A percentile compares a stretch with the other conserved stretches of the same genome.
phyloP scores from a whole-genome alignment of 2,329 filamentous ascomycete species.

The Hypoxylon sp. region DNA sequence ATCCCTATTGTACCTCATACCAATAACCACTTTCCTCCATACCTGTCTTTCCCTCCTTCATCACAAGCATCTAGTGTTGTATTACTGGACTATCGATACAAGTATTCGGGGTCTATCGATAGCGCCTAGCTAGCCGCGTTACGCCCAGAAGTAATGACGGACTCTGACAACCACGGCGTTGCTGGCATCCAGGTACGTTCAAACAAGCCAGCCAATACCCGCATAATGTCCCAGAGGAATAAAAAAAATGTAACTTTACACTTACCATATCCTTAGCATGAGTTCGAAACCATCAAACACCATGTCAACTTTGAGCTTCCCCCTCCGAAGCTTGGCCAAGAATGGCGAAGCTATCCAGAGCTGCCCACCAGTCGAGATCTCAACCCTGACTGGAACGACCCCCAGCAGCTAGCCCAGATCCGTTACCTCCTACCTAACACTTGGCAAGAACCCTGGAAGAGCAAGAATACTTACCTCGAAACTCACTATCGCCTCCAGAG shows the following conservation, averaged over 20 bases:
- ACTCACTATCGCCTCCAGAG: constrained; percentile 82
- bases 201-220: neutral
- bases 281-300: constrained; percentile 39
- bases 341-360: constrained; percentile 64
- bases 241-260: neutral
- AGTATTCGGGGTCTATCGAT: neutral
- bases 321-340: constrained; percentile 11
- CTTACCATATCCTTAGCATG: constrained; percentile 17
- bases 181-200: constrained; percentile 23
- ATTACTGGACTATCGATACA: no score
- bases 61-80: neutral
- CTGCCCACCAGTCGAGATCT: constrained; percentile 70
- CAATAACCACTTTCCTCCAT: neutral
- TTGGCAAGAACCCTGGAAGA: constrained; percentile 69
- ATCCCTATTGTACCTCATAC: no score
- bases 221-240: neutral
- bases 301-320: constrained; percentile 41
- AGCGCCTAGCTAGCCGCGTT: neutral
- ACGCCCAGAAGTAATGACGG: constrained; percentile 14
- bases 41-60: neutral
- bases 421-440: constrained; percentile 65
- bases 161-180: neutral
- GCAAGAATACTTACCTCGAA: constrained; percentile 76
- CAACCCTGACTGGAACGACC: constrained; percentile 53
- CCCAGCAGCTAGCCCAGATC: constrained; percentile 48